phyloP scores from a whole-genome alignment of 2,329 filamentous ascomycete species.

The Arthrobotrys iridis region DNA sequence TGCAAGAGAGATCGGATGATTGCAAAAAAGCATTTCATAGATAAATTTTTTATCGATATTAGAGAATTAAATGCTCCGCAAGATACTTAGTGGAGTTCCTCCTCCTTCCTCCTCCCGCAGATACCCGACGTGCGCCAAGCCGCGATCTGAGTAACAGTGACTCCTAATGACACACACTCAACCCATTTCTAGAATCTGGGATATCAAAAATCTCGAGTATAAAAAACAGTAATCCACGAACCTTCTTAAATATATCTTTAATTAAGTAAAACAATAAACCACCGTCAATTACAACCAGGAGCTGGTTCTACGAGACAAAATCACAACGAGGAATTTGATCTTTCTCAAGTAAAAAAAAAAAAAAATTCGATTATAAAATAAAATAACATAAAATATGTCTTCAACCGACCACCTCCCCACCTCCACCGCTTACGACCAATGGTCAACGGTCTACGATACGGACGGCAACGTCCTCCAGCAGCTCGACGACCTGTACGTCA shows the following conservation, averaged over 20 bases:
- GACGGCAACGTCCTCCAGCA: conserved; percentile 75
- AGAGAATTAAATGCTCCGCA: not conserved
- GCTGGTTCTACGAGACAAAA: too few relatives aligned
- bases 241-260: not conserved
- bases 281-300: too few relatives aligned
- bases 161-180: conserved; percentile 47
- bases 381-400: not conserved
- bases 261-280: too few relatives aligned
- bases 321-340: too few relatives aligned
- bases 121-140: conserved; percentile 31
- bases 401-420: conserved; percentile 32
- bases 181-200: not conserved
- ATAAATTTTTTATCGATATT: not conserved
- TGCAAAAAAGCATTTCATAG: not conserved
- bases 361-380: not conserved
- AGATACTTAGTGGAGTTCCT: not conserved
- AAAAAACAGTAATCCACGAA: not conserved
- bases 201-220: not conserved
- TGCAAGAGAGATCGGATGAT: not conserved
- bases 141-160: conserved; percentile 6
- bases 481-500: conserved; percentile 70
- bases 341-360: too few relatives aligned
- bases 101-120: conserved; percentile 11
- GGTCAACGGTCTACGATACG: conserved; percentile 69
- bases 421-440: conserved; percentile 41